These are phyloP conservation scores for Immersiella caudata DNA, from an alignment of 495 filamentous ascomycete species.

Conservation along the genomic window DNA sequence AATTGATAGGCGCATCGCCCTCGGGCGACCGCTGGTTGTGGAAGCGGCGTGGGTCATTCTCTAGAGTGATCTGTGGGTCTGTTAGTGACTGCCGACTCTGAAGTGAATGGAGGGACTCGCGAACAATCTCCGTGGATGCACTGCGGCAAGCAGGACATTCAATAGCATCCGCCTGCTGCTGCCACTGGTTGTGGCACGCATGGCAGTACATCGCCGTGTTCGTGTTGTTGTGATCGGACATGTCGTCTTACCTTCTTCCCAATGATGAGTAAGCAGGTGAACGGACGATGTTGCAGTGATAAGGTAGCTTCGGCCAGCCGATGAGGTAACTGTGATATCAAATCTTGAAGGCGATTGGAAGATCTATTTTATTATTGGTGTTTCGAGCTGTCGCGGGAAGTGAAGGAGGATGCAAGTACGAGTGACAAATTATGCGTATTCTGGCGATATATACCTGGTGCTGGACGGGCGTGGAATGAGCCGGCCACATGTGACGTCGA, in stretches of 20 bases:
- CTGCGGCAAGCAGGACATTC: conserved; percentile 33
- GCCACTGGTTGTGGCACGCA: conserved; percentile 34
- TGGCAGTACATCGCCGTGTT: conserved; percentile 30
- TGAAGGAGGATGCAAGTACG: background rate
- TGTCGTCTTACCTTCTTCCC: conserved; percentile 10
- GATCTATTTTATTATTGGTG: background rate
- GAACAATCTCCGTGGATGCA: conserved; percentile 32
- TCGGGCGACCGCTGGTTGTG: conserved; percentile 16
- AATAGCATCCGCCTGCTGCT: conserved; percentile 24
- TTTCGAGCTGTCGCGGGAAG: background rate
- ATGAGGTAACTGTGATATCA: background rate
- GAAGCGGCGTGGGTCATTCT: conserved; percentile 33
- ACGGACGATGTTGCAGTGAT: background rate
- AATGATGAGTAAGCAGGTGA: conserved; percentile 8
- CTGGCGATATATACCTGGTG: background rate
- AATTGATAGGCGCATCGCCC: background rate
- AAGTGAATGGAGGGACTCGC: conserved; percentile 10
- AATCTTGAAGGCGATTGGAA: background rate
- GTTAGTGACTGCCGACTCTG: conserved; percentile 11
- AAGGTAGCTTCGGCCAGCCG: background rate
- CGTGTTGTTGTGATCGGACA: conserved; percentile 11
- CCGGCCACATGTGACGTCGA: background rate
- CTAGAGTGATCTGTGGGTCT: conserved; percentile 22
- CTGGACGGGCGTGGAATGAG: background rate
- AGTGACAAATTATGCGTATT: background rate